A percentile compares a stretch with the other conserved stretches of the same genome.
Evolutionary conservation across 2,329 filamentous ascomycete species (phyloP).

Genomic region (Pseudopithomyces maydicus): DNA sequence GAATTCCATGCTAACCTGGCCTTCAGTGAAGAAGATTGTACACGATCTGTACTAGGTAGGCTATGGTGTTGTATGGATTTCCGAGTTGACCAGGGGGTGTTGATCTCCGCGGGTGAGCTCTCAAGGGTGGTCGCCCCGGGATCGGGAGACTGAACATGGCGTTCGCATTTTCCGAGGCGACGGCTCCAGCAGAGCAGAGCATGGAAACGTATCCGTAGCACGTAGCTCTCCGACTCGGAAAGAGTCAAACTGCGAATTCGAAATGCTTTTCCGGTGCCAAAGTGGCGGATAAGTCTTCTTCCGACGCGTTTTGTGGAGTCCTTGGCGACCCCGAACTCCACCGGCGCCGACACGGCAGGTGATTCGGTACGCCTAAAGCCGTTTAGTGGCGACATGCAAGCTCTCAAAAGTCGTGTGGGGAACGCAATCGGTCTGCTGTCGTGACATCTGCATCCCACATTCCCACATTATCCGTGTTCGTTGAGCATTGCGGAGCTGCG

Average conservation of each 20-base stretch:
- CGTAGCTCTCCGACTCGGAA: neutral
- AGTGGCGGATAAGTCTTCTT: conserved; percentile 31
- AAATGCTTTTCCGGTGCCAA: conserved; percentile 1
- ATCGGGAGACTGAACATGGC: too few species aligned
- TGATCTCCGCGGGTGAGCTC: neutral
- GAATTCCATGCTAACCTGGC: conserved; percentile 8
- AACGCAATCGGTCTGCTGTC: conserved; percentile 27
- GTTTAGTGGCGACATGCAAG: conserved; percentile 31
- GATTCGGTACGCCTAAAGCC: conserved; percentile 29
- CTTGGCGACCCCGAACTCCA: conserved; percentile 29
- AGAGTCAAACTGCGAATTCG: neutral
- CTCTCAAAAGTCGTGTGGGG: conserved; percentile 38
- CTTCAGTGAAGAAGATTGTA: conserved; percentile 40
- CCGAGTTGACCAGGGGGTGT: neutral
- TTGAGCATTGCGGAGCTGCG: conserved; percentile 22
- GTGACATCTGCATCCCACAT: conserved; percentile 23
- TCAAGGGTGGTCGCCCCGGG: neutral
- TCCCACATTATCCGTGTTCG: conserved; percentile 10
- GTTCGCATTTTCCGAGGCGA: neutral
- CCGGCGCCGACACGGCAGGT: conserved; percentile 41
- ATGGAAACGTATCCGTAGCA: conserved; percentile 3
- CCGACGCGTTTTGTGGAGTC: conserved; percentile 27
- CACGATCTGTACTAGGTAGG: conserved; percentile 33
- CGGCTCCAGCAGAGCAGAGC: neutral
- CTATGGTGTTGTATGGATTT: neutral